Evolutionary conservation across 129 eudicot genomes (phyloP), one percentile per base, ranked within the genome.

Genomic region (Flaveria robusta): DNA sequence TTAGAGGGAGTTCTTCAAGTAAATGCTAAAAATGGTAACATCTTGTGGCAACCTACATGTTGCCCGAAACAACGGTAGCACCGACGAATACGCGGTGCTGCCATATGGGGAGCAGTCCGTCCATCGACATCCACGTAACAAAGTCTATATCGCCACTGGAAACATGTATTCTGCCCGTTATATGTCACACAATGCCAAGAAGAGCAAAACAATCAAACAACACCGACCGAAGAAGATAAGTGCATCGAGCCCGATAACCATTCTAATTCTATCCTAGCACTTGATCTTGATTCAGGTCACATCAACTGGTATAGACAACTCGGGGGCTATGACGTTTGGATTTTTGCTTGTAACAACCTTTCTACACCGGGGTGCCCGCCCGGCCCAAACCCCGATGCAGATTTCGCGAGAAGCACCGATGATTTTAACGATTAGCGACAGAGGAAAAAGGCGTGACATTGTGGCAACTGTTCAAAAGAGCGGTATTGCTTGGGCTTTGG

Each of bases 71-170:
- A 86, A 92, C 8, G 89, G 89, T 49, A 80, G 77, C 60, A 66
- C 69, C 2, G 81, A 85, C 6, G 89, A 83, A 12, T 91, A 85
- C 10, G 70, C 96, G 97, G 92, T 24, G 97, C 85, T 0, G 87
- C 81, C 24, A 81, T 91, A 79, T 89, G 96, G 97, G 96, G 97
- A 91, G 96, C 68, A 91, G 92, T 72, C 96, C 92, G 2, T 51
- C 97, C 64, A 87, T 89, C 19, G 92, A 85, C 74, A 47, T 77
- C 8, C 15, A 4, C 82, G 92, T 0, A 81, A 81, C 3, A 68
- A 58, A 14, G 92, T 91, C 13, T 91, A 77, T 24, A 86, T 80
- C 1, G 96, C 85, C 13, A 91, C 95, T 0, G 95, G 97, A 29
- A 79, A 91, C 58, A 73, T 91, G 24, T 88, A 91, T 66, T 50